phyloP scores from a whole-genome alignment of 345 rosid genomes.

The Euclidium syriacum region DNA sequence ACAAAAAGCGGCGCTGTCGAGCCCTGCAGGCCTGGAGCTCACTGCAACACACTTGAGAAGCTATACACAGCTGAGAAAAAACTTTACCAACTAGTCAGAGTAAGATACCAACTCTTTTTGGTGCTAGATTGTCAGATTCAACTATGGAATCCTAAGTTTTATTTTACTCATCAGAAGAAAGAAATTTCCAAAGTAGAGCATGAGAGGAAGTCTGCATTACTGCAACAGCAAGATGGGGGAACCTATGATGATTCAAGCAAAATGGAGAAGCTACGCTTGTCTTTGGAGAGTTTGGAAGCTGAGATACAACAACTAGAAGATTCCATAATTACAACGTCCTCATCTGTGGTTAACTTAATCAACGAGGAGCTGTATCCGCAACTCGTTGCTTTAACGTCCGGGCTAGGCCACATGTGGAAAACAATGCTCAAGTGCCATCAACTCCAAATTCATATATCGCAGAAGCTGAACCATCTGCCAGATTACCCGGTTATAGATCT shows the following conservation, averaged over 20 bases:
- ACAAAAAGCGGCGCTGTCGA: constrained; percentile 37
- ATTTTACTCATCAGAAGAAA: constrained; percentile 56
- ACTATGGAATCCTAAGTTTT: neutral
- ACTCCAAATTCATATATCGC: constrained; percentile 65
- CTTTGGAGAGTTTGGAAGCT: constrained; percentile 54
- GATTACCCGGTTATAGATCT: constrained; percentile 42
- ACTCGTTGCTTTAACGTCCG: constrained; percentile 62
- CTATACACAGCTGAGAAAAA: constrained; percentile 70
- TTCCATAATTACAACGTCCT: constrained; percentile 53
- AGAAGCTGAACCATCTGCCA: constrained; percentile 54
- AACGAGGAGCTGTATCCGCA: constrained; percentile 86
- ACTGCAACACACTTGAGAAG: constrained; percentile 68
- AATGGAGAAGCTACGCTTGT: constrained; percentile 54
- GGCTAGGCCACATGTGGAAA: constrained; percentile 71
- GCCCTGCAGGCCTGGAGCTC: constrained; percentile 89
- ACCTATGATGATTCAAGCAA: constrained; percentile 40
- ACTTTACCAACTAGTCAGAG: constrained; percentile 80
- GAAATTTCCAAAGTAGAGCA: constrained; percentile 63
- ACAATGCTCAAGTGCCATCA: constrained; percentile 76
- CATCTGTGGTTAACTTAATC: constrained; percentile 47
- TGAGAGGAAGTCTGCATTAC: constrained; percentile 55
- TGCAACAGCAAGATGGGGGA: constrained; percentile 67
- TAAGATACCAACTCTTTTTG: constrained; percentile 25
- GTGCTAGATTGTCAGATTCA: neutral
- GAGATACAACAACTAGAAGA: constrained; percentile 46